Conservation (phyloP, 148 eudicot genomes). For the Amaranthus hypochondriacus region DNA sequence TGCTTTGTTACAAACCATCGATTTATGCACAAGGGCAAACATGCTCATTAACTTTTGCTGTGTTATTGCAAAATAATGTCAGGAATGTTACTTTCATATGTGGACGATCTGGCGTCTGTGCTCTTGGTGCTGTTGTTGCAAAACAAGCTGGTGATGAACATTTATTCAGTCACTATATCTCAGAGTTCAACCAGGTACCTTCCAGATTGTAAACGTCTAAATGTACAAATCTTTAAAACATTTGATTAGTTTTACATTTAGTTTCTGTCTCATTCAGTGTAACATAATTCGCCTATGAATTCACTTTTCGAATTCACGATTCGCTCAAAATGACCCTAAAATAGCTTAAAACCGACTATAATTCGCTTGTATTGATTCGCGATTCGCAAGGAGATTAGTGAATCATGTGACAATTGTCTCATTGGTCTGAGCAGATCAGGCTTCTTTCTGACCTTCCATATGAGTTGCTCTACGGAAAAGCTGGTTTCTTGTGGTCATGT, state of each 20-base stretch:
- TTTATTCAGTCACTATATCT: slow-evolving; percentile 45
- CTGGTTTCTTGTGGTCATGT: slow-evolving; percentile 88
- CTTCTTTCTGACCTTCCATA: slow-evolving; percentile 66
- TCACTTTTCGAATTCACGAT: too few relatives aligned
- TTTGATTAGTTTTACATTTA: neutral
- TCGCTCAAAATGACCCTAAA: too few relatives aligned
- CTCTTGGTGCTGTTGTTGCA: slow-evolving; percentile 90
- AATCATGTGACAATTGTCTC: neutral
- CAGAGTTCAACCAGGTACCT: slow-evolving; percentile 57
- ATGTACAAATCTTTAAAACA: neutral
- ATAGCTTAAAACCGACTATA: too few relatives aligned
- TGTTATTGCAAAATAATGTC: slow-evolving; percentile 15
- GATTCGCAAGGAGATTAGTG: too few relatives aligned
- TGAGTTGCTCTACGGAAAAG: slow-evolving; percentile 78
- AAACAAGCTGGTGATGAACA: slow-evolving; percentile 49
- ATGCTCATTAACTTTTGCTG: neutral
- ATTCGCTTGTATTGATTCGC: too few relatives aligned
- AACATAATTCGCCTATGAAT: too few relatives aligned
- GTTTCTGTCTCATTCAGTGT: neutral
- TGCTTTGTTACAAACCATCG: neutral
- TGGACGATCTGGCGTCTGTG: slow-evolving; percentile 77
- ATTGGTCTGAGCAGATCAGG: slow-evolving; percentile 42
- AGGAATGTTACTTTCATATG: slow-evolving; percentile 81
- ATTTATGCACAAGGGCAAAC: neutral
- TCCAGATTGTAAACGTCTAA: neutral